These are phyloP conservation scores for Meira miltonrushii DNA, from an alignment of 1,284 basidiomycete genomes.

Conservation along the genomic window DNA sequence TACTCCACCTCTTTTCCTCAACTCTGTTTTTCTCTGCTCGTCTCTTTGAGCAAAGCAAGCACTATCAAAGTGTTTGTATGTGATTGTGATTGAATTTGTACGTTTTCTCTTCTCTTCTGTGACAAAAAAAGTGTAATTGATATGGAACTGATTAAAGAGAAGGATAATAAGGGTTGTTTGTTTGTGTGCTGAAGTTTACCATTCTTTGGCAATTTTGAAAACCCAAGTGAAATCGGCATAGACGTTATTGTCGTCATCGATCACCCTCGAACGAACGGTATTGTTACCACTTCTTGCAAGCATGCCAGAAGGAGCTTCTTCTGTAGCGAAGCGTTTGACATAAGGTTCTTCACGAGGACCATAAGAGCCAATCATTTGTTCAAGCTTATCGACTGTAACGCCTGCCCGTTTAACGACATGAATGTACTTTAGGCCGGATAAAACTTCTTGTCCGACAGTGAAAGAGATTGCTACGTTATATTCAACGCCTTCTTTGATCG, in stretches of 20 bases:
- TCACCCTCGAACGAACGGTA: constrained; percentile 61
- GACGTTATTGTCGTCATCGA: constrained; percentile 71
- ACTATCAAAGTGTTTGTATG: background rate
- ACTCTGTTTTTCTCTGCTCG: background rate
- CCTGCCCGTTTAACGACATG: constrained; percentile 69
- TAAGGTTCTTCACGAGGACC: constrained; percentile 55
- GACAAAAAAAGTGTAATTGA: too few species aligned
- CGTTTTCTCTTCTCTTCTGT: too few species aligned
- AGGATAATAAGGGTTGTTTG: background rate
- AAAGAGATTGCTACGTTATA: constrained; percentile 77
- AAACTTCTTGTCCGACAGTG: constrained; percentile 69
- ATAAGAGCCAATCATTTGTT: constrained; percentile 85
- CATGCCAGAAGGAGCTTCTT: constrained; percentile 60
- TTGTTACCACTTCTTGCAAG: constrained; percentile 71
- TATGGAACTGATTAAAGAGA: too few species aligned
- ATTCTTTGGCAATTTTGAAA: constrained; percentile 47
- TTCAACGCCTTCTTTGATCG: constrained; percentile 59
- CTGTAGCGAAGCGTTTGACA: constrained; percentile 54
- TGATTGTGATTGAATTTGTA: too few species aligned
- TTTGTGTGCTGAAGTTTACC: constrained; percentile 15
- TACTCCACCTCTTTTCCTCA: background rate
- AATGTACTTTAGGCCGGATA: constrained; percentile 77
- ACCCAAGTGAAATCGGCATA: constrained; percentile 58
- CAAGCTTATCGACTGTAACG: constrained; percentile 74
- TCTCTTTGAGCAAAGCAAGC: background rate